Evolutionary conservation across 176 grass and related monocot species (phyloP).

Genomic region (Bonia amplexicaulis): DNA sequence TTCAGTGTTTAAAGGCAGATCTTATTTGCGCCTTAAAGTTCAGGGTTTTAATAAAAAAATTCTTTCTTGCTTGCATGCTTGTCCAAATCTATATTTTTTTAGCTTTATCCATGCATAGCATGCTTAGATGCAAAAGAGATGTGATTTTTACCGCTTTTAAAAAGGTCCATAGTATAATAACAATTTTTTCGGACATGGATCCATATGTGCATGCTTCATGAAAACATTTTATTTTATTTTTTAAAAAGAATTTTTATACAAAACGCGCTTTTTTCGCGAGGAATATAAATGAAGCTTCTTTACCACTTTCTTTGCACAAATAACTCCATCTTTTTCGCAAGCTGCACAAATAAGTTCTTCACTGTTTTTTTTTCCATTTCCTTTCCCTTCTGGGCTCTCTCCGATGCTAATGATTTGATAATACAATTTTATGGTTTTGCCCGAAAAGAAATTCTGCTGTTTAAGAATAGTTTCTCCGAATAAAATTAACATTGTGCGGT

Average conservation of each 20-base stretch:
- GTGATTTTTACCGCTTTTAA: neutral
- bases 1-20: neutral
- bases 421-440: neutral
- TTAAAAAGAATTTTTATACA: neutral
- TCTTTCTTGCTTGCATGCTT: neutral
- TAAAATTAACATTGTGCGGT: neutral
- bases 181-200: neutral
- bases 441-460: neutral
- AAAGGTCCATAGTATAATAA: neutral
- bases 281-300: neutral
- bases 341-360: neutral
- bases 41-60: neutral
- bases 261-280: neutral
- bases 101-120: neutral
- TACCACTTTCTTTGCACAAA: neutral
- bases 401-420: neutral
- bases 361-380: neutral
- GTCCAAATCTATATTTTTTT: neutral
- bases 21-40: neutral
- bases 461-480: neutral
- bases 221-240: neutral
- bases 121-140: conserved; percentile 4
- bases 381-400: neutral
- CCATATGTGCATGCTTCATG: neutral
- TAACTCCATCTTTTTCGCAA: neutral